phyloP scores from a whole-genome alignment of 1,284 basidiomycete genomes.

The Quambalaria eucalypti region DNA sequence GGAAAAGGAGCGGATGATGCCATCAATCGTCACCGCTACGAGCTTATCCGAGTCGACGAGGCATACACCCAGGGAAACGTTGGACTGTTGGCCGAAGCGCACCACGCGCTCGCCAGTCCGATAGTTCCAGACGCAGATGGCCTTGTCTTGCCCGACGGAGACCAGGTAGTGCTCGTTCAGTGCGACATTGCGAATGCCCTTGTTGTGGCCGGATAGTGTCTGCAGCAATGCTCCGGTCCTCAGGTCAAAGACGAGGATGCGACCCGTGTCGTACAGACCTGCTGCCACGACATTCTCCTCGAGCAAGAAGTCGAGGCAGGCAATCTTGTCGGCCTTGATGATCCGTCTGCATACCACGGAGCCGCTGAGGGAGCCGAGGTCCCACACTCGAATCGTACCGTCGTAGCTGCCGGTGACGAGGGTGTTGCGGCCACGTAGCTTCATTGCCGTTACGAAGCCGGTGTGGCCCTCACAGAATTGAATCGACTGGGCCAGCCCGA shows the following conservation, averaged over 20 bases:
- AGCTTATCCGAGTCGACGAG: slow-evolving; percentile 62
- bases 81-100: slow-evolving; percentile 83
- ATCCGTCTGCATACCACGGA: slow-evolving; percentile 66
- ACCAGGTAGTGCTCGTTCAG: slow-evolving; percentile 74
- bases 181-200: slow-evolving; percentile 69
- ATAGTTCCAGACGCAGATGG: slow-evolving; percentile 73
- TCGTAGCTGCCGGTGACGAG: slow-evolving; percentile 83
- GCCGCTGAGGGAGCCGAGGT: slow-evolving; percentile 48
- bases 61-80: slow-evolving; percentile 79
- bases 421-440: slow-evolving; percentile 56
- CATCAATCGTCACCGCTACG: slow-evolving; percentile 81
- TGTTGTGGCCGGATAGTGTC: slow-evolving; percentile 60
- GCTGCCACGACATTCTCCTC: slow-evolving; percentile 81
- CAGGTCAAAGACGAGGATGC: slow-evolving; percentile 31
- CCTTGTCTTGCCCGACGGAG: slow-evolving; percentile 76
- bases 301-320: slow-evolving; percentile 71
- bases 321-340: slow-evolving; percentile 73
- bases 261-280: slow-evolving; percentile 80
- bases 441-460: slow-evolving; percentile 74
- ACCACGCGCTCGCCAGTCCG: slow-evolving; percentile 68
- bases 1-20: slow-evolving; percentile 78
- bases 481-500: slow-evolving; percentile 61
- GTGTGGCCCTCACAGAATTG: slow-evolving; percentile 72
- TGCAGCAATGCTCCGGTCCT: slow-evolving; percentile 49
- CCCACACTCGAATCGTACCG: slow-evolving; percentile 51